Base-by-base conservation (phyloP, 768 basidiomycete genomes). In the Cytidiella melzeri region DNA sequence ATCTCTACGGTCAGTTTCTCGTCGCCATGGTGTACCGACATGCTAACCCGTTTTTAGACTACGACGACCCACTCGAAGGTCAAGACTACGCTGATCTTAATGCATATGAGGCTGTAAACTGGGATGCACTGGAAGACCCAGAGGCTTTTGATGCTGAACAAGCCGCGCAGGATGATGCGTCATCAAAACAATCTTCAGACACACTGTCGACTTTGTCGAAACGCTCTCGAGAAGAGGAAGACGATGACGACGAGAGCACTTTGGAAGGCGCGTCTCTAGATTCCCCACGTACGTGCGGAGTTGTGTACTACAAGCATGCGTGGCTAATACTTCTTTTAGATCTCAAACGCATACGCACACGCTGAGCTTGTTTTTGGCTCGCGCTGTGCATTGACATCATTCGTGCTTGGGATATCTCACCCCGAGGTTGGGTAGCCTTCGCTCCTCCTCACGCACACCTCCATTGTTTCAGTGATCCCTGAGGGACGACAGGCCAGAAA, bases 141-240 rank as follows among this genome's bases (percentile, higher is more conserved):
- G 50, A 44, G 2, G 11, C 36, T 19, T 23, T 34, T 20, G 45
- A 41, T n/a, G 18, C 37, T n/a, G 38, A 23, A 19, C 21, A 19
- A 30, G 19, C 19, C 26, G 43, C 27, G 34, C 21, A 42, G 23
- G 43, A 43, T 30, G 41, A 45, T 24, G 13, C 41, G 42, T 28
- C 24, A 12, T 53, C 52, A 6, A 53, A 48, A 20, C 9, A 21
- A 11, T 53, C 52, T 6, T 53, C 52, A 13, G 43, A 44, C 12
- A 53, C 52, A 13, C 25, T 51, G 19, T 55, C 50, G 21, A 50
- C 46, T 1, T 28, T 41, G 2, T 52, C 54, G 7, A 55, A 55
- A 43, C 54, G 54, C 15, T 51, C 54, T 20, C 41, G 43, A 13
- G 54, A 51, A 3, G 50, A 55, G 12, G 47, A 52, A 3, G 52